Evolutionary conservation across 2,329 filamentous ascomycete genomes (phyloP).

Genomic region (Dactylella cylindrospora): DNA sequence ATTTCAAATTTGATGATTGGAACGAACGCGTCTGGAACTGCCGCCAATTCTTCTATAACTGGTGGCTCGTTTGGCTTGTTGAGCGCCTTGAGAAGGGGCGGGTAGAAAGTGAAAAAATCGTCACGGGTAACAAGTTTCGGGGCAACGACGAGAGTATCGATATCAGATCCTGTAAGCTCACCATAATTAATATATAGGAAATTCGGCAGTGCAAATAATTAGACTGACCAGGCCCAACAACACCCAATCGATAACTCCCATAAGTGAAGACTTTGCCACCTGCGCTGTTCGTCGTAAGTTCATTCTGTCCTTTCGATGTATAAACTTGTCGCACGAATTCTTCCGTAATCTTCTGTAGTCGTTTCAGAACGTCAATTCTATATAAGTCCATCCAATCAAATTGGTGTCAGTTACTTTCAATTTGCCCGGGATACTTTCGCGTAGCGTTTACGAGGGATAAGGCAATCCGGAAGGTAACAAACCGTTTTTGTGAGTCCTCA

Average conservation of each 20-base stretch:
- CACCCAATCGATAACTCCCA: conserved; percentile 90
- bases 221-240: conserved; percentile 73
- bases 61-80: conserved; percentile 61
- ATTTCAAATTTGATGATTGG: conserved; percentile 98
- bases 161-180: conserved; percentile 77
- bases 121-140: conserved; percentile 85
- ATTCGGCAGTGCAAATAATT: not conserved
- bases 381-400: conserved; percentile 32
- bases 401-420: conserved; percentile 8
- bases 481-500: conserved; percentile 82
- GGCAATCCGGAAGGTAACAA: not conserved
- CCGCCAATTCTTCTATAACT: conserved; percentile 80
- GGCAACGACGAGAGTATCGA: conserved; percentile 90
- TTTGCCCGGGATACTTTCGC: too few species aligned
- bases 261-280: conserved; percentile 94
- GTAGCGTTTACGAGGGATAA: too few species aligned
- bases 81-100: conserved; percentile 74
- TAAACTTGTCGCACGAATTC: conserved; percentile 86
- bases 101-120: conserved; percentile 90
- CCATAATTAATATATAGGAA: too few species aligned
- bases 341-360: conserved; percentile 75
- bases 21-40: conserved; percentile 86
- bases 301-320: conserved; percentile 69
- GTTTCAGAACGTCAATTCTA: conserved; percentile 71
- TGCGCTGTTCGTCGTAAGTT: conserved; percentile 75